Evolutionary conservation across 1,284 basidiomycete species (phyloP).

Genomic region (Ganoderma lucidum): DNA sequence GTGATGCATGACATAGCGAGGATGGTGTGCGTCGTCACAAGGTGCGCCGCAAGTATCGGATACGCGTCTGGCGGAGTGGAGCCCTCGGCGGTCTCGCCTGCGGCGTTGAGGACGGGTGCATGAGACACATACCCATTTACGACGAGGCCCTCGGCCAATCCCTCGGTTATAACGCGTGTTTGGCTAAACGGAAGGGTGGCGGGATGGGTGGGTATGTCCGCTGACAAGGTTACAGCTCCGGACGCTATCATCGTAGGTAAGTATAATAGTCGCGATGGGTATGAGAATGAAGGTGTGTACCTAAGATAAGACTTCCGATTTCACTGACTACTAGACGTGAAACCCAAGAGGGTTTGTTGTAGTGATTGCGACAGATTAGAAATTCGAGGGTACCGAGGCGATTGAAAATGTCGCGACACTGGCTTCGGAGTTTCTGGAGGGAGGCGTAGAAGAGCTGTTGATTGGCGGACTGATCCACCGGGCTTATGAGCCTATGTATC

Average conservation of each 20-base stretch:
- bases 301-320: not conserved
- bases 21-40: not conserved
- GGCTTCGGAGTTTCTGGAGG: not conserved
- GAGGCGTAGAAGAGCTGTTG: not conserved
- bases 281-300: not conserved
- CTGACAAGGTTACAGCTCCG: not conserved
- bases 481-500: not conserved
- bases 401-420: not conserved
- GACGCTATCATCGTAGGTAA: not conserved
- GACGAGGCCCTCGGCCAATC: not conserved
- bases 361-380: not conserved
- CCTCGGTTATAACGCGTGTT: not conserved
- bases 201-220: not conserved
- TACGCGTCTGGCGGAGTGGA: not conserved
- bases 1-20: not conserved
- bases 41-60: not conserved
- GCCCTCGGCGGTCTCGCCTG: not conserved
- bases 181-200: not conserved
- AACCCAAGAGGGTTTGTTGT: not conserved
- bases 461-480: not conserved
- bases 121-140: not conserved
- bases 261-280: not conserved
- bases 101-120: not conserved
- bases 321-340: not conserved
- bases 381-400: not conserved